Evolutionary conservation across 257 asterid genomes (phyloP).

Genomic region (Cinchona pubescens): DNA sequence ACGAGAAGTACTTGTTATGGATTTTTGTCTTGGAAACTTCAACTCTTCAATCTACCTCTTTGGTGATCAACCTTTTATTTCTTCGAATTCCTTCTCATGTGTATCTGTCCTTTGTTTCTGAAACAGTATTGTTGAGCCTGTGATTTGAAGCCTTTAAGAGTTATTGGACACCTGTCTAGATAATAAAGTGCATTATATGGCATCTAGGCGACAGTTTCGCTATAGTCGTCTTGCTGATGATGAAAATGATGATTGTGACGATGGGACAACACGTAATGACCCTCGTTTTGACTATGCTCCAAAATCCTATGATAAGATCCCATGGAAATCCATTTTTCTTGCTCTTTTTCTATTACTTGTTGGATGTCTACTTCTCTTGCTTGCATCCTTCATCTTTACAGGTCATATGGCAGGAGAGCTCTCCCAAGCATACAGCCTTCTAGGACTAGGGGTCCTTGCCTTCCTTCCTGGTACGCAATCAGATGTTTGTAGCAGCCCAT

Average conservation of each 20-base stretch:
- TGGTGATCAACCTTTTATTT: background rate
- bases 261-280: conserved; percentile 39
- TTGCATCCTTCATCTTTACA: conserved; percentile 63
- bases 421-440: conserved; percentile 71
- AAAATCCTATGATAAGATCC: conserved; percentile 48
- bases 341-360: conserved; percentile 70
- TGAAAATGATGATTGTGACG: conserved; percentile 43
- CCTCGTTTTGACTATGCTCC: conserved; percentile 77
- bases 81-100: background rate
- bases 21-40: no score
- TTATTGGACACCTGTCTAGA: background rate
- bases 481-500: no score
- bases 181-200: conserved; percentile 32
- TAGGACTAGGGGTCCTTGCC: conserved; percentile 68
- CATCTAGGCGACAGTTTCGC: conserved; percentile 53
- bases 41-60: no score
- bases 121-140: background rate
- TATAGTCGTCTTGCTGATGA: conserved; percentile 53
- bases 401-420: conserved; percentile 82
- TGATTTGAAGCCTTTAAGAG: background rate
- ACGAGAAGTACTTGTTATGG: background rate
- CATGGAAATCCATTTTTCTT: conserved; percentile 81
- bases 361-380: conserved; percentile 68
- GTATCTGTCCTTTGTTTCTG: background rate
- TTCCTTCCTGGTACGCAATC: conserved; percentile 61